Conservation (phyloP, 345 rosid species). For the Melastoma malabathricum region DNA sequence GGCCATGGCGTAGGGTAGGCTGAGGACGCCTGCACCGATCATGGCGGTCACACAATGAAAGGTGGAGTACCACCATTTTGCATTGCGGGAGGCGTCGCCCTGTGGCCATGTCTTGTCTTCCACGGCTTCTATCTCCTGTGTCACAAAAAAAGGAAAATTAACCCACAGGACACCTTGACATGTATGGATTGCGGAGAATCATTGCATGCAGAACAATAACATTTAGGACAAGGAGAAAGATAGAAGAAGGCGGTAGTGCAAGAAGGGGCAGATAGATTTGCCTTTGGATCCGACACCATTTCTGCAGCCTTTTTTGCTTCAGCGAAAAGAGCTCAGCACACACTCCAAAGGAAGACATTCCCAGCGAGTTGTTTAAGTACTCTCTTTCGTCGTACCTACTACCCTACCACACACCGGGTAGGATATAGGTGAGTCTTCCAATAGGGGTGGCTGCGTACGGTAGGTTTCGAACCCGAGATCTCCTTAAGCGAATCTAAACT, state of each 20-base stretch:
- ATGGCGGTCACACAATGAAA: slow-evolving; percentile 91
- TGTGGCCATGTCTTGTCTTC: slow-evolving; percentile 43
- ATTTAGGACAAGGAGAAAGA: not conserved
- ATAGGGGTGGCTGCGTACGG: too few relatives aligned
- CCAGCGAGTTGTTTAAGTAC: too few relatives aligned
- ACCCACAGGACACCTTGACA: too few relatives aligned
- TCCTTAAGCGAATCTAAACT: too few relatives aligned
- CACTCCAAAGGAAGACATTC: too few relatives aligned
- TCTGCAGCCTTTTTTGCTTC: not conserved
- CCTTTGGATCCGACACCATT: slow-evolving; percentile 53
- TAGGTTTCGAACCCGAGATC: too few relatives aligned
- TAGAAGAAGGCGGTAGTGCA: not conserved
- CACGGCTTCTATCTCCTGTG: slow-evolving; percentile 29
- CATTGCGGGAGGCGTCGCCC: slow-evolving; percentile 40
- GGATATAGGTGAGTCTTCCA: too few relatives aligned
- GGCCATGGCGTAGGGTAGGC: slow-evolving; percentile 94
- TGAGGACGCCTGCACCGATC: slow-evolving; percentile 96
- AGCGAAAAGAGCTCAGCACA: too few relatives aligned
- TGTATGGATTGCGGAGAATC: too few relatives aligned
- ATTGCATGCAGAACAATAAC: not conserved
- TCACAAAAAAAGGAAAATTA: not conserved
- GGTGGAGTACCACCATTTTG: slow-evolving; percentile 97
- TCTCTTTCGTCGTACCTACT: too few relatives aligned
- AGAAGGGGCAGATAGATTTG: slow-evolving; percentile 1
- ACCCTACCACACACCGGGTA: too few relatives aligned